phyloP scores from a whole-genome alignment of 306 rosid species.

The Alnus glutinosa region DNA sequence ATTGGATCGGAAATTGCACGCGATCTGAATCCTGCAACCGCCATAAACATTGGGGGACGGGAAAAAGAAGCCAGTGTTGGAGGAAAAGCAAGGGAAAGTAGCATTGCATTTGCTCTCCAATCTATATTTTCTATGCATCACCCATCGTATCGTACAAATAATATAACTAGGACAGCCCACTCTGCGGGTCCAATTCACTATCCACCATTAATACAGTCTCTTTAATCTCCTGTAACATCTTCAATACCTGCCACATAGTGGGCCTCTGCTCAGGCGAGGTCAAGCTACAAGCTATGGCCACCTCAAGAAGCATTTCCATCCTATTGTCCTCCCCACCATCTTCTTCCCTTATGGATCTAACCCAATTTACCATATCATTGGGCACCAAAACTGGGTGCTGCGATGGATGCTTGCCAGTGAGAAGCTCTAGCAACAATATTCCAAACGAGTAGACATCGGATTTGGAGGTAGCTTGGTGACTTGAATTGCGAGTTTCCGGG shows the following conservation, averaged over 20 bases:
- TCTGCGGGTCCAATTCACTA: slow-evolving; percentile 43
- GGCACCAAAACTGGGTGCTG: slow-evolving; percentile 53
- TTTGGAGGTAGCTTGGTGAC: slow-evolving; percentile 49
- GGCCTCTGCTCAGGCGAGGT: slow-evolving; percentile 89
- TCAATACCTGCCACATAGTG: slow-evolving; percentile 94
- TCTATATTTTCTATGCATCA: background rate
- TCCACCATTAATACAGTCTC: slow-evolving; percentile 57
- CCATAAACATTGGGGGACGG: background rate
- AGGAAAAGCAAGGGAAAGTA: slow-evolving; percentile 6
- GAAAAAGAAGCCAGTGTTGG: background rate
- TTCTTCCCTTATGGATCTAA: slow-evolving; percentile 55
- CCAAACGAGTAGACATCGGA: slow-evolving; percentile 79
- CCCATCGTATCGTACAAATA: background rate
- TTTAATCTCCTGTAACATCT: slow-evolving; percentile 91
- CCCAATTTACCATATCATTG: slow-evolving; percentile 65
- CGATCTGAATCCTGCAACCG: too few species aligned
- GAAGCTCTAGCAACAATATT: slow-evolving; percentile 72
- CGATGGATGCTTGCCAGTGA: slow-evolving; percentile 69
- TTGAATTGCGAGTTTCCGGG: slow-evolving; percentile 61
- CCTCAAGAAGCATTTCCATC: slow-evolving; percentile 82
- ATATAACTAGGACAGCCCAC: slow-evolving; percentile 20
- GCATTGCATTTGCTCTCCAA: background rate
- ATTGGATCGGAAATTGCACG: too few species aligned
- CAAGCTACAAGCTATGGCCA: slow-evolving; percentile 68
- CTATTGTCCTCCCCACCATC: slow-evolving; percentile 52